Conservation (phyloP, 2,329 filamentous ascomycete genomes). For the Diaporthe ilicicola region DNA sequence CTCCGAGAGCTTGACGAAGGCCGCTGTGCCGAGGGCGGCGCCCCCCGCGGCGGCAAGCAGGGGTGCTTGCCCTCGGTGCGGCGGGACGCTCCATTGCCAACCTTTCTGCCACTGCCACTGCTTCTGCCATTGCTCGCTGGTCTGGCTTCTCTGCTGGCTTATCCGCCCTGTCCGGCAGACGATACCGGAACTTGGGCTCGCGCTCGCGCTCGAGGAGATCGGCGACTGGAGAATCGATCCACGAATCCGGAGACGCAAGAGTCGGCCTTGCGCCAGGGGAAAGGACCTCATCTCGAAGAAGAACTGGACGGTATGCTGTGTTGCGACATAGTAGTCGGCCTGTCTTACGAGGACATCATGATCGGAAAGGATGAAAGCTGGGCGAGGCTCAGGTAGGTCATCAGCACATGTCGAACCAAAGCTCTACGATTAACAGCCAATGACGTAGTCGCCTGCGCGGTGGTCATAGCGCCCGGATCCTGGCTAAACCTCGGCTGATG, state of each 20-base stretch:
- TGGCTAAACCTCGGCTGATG: conserved; percentile 27
- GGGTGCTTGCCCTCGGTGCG: conserved; percentile 31
- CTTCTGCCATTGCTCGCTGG: background rate
- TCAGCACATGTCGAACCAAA: conserved; percentile 11
- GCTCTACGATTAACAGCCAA: conserved; percentile 10
- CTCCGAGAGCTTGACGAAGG: conserved; percentile 67
- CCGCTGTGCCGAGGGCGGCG: conserved; percentile 59
- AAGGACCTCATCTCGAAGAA: conserved; percentile 30
- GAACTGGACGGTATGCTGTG: background rate
- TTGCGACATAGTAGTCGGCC: conserved; percentile 21
- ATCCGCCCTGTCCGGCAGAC: conserved; percentile 13
- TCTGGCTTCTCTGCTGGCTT: conserved; percentile 4
- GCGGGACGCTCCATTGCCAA: conserved; percentile 36
- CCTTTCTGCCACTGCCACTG: conserved; percentile 35
- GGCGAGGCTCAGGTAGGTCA: background rate
- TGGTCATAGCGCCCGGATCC: conserved; percentile 12
- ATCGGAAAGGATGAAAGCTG: background rate
- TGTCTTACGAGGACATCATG: background rate
- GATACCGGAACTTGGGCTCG: background rate
- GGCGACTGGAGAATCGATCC: conserved; percentile 5
- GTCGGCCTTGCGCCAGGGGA: conserved; percentile 24
- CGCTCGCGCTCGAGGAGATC: background rate
- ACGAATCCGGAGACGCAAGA: conserved; percentile 25
- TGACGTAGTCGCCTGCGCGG: conserved; percentile 22
- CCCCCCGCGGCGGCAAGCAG: conserved; percentile 49